Conservation (phyloP, 2,329 filamentous ascomycete genomes). For the Elsinoe ampelina region DNA sequence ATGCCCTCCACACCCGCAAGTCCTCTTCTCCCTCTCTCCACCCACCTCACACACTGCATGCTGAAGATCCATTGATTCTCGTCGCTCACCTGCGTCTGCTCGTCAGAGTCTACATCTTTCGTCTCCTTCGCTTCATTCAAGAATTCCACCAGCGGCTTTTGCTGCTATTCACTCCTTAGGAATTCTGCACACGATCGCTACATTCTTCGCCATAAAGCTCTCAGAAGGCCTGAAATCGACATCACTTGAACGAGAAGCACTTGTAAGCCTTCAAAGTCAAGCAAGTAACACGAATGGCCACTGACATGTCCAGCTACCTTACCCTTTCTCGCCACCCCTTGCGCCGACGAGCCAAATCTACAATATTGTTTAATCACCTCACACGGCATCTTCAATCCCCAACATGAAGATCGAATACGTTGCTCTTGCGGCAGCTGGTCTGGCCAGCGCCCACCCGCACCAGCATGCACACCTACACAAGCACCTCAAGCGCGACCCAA, state of each 20-base stretch:
- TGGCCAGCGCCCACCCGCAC: conserved; percentile 50
- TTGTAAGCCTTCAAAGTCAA: neutral
- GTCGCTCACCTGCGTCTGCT: conserved; percentile 12
- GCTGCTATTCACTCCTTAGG: conserved; percentile 14
- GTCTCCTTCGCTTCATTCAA: neutral
- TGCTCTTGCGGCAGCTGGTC: conserved; percentile 25
- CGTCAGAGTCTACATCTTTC: conserved; percentile 4
- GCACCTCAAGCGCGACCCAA: conserved; percentile 44
- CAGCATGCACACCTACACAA: conserved; percentile 46
- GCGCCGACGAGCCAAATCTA: neutral
- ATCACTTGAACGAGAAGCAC: neutral
- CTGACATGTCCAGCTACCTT: neutral
- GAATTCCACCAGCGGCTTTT: conserved; percentile 12
- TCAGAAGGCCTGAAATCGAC: neutral
- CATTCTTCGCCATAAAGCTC: conserved; percentile 1
- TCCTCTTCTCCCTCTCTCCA: conserved; percentile 7
- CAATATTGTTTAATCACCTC: conserved; percentile 10
- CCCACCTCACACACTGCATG: conserved; percentile 5
- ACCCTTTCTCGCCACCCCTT: neutral
- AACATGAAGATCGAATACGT: conserved; percentile 11
- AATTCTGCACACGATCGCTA: conserved; percentile 1
- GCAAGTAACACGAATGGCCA: neutral
- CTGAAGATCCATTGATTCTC: conserved; percentile 6
- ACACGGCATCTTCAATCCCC: neutral
- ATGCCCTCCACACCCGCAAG: conserved; percentile 1